phyloP scores from a whole-genome alignment of 345 rosid genomes.

The Arabis alpina region DNA sequence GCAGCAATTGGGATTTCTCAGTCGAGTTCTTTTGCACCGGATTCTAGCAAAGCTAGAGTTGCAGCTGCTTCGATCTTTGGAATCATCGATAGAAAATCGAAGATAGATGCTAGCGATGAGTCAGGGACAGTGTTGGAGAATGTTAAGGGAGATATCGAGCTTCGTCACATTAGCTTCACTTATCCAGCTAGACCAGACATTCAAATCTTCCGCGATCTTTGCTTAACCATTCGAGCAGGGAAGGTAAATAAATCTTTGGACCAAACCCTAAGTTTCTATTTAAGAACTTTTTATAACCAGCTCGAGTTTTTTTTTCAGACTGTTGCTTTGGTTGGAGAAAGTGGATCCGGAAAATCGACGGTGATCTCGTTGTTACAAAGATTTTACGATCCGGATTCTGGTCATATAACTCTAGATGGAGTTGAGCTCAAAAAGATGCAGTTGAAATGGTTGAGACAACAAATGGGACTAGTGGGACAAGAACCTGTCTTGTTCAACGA shows the following conservation, averaged over 20 bases:
- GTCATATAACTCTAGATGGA: conserved; percentile 67
- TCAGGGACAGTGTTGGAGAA: conserved; percentile 54
- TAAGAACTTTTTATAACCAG: background rate
- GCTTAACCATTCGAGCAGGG: conserved; percentile 62
- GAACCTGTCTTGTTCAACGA: conserved; percentile 70
- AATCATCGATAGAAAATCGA: conserved; percentile 64
- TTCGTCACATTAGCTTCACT: conserved; percentile 58
- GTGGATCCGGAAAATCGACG: conserved; percentile 81
- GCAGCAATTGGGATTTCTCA: conserved; percentile 64
- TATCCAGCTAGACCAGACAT: conserved; percentile 76
- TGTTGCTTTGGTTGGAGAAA: conserved; percentile 80
- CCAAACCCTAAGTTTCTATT: background rate
- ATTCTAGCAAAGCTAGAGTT: conserved; percentile 55
- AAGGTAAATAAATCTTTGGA: conserved; percentile 45
- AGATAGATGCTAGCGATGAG: conserved; percentile 61
- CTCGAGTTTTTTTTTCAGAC: conserved; percentile 46
- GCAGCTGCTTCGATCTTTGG: conserved; percentile 71
- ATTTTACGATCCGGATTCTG: conserved; percentile 69
- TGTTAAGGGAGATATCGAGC: conserved; percentile 65
- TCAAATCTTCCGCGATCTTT: conserved; percentile 64
- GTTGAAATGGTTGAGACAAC: conserved; percentile 71
- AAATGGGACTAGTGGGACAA: conserved; percentile 78
- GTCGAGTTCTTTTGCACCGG: conserved; percentile 60
- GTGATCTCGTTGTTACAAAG: conserved; percentile 65
- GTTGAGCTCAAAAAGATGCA: conserved; percentile 59